A percentile compares a stretch with the other conserved stretches of the same genome.
Conservation (phyloP, 2,329 filamentous ascomycete genomes). For the Alternaria novae-zelandiae region DNA sequence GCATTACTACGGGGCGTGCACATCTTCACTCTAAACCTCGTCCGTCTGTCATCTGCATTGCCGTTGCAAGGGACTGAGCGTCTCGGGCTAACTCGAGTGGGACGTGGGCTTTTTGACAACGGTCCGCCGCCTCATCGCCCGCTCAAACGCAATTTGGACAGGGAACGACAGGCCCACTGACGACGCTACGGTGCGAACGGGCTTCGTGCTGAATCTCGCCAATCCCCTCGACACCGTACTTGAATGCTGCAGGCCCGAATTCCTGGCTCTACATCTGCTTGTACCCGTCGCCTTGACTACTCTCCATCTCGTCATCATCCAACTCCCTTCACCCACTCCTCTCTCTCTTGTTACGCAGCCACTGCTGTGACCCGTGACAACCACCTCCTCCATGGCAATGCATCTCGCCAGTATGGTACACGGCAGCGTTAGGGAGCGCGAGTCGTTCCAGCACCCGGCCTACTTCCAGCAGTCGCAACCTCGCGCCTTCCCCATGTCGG, state of each 20-base stretch:
- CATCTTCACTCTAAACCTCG: constrained; percentile 39
- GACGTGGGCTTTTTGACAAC: constrained; percentile 44
- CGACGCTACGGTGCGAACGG: constrained; percentile 42
- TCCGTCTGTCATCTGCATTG: constrained; percentile 48
- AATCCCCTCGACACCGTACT: constrained; percentile 42
- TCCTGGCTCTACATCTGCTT: constrained; percentile 44
- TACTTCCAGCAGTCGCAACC: constrained; percentile 48
- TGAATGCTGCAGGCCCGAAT: constrained; percentile 47
- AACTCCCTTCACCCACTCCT: constrained; percentile 17
- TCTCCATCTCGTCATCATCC: constrained; percentile 31
- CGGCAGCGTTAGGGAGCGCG: constrained; percentile 50
- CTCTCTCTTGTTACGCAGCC: constrained; percentile 37
- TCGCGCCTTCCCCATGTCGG: constrained; percentile 34
- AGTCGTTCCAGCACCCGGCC: constrained; percentile 42
- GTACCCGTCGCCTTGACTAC: constrained; percentile 31
- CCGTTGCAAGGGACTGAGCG: constrained; percentile 47
- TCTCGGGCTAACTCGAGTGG: constrained; percentile 36
- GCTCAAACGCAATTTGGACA: constrained; percentile 46
- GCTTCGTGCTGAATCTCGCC: constrained; percentile 46
- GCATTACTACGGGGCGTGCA: constrained; percentile 41
- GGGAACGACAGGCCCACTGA: constrained; percentile 39
- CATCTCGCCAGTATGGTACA: constrained; percentile 54
- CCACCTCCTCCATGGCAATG: constrained; percentile 46
- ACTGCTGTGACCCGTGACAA: constrained; percentile 42
- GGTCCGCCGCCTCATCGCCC: constrained; percentile 46